Conservation (phyloP, 2,329 filamentous ascomycete species). For the Seiridium unicorne region DNA sequence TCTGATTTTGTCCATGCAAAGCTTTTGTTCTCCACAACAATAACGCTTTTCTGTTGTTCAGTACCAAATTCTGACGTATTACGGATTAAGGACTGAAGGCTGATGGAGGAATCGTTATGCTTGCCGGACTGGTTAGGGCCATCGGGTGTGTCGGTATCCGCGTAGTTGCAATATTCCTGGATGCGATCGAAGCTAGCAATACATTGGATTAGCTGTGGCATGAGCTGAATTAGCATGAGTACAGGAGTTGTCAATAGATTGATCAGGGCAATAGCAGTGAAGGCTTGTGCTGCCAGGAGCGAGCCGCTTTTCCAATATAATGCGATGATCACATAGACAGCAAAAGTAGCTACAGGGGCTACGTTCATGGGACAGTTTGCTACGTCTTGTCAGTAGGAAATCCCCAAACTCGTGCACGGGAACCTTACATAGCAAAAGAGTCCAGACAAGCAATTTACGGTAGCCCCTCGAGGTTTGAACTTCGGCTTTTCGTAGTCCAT, state of each 20-base stretch:
- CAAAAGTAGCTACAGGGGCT: conserved; percentile 6
- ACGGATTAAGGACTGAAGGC: background rate
- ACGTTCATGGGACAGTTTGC: conserved; percentile 4
- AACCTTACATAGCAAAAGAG: conserved; percentile 16
- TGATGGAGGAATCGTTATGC: background rate
- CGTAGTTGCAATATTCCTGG: conserved; percentile 12
- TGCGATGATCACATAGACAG: conserved; percentile 5
- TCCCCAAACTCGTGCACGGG: too few species aligned
- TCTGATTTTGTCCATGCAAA: conserved; percentile 5
- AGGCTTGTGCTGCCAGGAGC: conserved; percentile 5
- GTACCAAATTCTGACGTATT: background rate
- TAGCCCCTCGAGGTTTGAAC: conserved; percentile 26
- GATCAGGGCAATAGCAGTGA: conserved; percentile 9
- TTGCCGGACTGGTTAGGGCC: background rate
- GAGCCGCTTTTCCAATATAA: conserved; percentile 8
- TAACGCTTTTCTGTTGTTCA: background rate
- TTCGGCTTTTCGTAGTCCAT: conserved; percentile 24
- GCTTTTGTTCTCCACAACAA: background rate
- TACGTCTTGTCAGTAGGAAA: background rate
- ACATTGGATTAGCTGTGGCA: conserved; percentile 7
- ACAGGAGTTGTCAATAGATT: conserved; percentile 1
- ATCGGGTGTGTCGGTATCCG: background rate
- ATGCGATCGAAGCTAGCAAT: conserved; percentile 11
- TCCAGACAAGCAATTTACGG: conserved; percentile 20
- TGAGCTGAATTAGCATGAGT: background rate